Base-by-base conservation (phyloP, 2,329 filamentous ascomycete genomes). In the Helotiales sp. region DNA sequence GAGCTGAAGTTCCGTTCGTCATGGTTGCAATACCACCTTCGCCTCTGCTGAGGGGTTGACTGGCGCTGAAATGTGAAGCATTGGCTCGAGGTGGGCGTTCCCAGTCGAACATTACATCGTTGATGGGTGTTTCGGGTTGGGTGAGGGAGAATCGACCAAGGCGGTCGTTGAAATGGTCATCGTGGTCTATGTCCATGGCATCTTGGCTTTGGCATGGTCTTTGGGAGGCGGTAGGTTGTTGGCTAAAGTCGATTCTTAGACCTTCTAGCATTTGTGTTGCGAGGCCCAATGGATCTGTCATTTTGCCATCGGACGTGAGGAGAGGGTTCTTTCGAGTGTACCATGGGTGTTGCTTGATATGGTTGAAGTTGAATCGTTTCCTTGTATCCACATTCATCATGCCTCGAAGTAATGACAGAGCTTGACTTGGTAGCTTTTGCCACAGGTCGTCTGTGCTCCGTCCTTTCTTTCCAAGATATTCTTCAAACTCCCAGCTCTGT, bases 211-310 rank as follows among this genome's bases (percentile, higher is more conserved):
- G 64, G 17, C 55, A 65, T 62, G 61, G 27, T 63, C 62, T 50
- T 70, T 75, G 61, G 64, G 71, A 62, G 73, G 77, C 36, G 63
- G 72, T 58, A 1, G 88, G 85, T 59, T 84, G 79, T 66, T 89
- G 83, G 53, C 81, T 86, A 70, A 98, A 93, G 73, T 97, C 90
- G 71, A 99, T 96, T 62, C 85, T 89, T 15, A 99, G 83, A 55
- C 86, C 89, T 71, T 96, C 91, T 54, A 99, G 87, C 91, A 99
- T 96, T 70, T 91, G 87, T 0, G 95, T 96, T n/a, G 95, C 95
- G 47, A 99, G 80, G 54, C 86, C 84, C 61, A 98, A 78, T 1
- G 91, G 90, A 67, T 98, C 91, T 10, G 83, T 83, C 31, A 93
- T 81, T 63, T 81, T 85, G 65, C 93, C 93, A 60, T 92, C 87